A percentile compares a stretch with the other conserved stretches of the same genome.
phyloP scores from a whole-genome alignment of 805 yeast species.

The Saturnispora silvae region DNA sequence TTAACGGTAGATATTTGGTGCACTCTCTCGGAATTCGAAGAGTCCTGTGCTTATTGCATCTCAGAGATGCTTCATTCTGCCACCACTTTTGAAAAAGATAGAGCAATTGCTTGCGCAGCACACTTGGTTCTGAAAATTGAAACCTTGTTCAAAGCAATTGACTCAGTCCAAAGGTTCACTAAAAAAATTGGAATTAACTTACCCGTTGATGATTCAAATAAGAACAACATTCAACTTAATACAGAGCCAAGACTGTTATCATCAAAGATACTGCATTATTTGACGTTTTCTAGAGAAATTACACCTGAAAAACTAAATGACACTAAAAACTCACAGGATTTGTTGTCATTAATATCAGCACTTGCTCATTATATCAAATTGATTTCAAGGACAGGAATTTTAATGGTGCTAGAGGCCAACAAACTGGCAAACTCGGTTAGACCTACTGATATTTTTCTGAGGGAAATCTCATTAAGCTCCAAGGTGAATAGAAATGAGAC shows the following conservation, averaged over 20 bases:
- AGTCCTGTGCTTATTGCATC: constrained; percentile 77
- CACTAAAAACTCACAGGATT: constrained; percentile 42
- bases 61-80: constrained; percentile 86
- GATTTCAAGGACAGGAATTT: constrained; percentile 69
- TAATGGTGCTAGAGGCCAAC: constrained; percentile 63
- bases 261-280: constrained; percentile 80
- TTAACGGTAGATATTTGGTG: constrained; percentile 67
- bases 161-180: constrained; percentile 28
- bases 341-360: constrained; percentile 77
- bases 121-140: constrained; percentile 63
- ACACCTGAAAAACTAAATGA: constrained; percentile 25
- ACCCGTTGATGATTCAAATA: background rate
- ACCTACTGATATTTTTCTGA: constrained; percentile 55
- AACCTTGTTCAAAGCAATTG: constrained; percentile 67
- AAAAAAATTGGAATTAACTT: constrained; percentile 12
- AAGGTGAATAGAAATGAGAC: background rate
- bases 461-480: constrained; percentile 31
- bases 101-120: constrained; percentile 64
- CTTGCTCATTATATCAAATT: constrained; percentile 88
- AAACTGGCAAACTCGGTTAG: constrained; percentile 43
- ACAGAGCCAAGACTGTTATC: constrained; percentile 78
- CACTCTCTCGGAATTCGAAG: constrained; percentile 80
- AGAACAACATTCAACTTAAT: constrained; percentile 19
- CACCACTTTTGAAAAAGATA: constrained; percentile 55
- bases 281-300: constrained; percentile 69